These are phyloP conservation scores for Byssochlamys sp. DNA, from an alignment of 2,329 filamentous ascomycete genomes.

Conservation along the genomic window DNA sequence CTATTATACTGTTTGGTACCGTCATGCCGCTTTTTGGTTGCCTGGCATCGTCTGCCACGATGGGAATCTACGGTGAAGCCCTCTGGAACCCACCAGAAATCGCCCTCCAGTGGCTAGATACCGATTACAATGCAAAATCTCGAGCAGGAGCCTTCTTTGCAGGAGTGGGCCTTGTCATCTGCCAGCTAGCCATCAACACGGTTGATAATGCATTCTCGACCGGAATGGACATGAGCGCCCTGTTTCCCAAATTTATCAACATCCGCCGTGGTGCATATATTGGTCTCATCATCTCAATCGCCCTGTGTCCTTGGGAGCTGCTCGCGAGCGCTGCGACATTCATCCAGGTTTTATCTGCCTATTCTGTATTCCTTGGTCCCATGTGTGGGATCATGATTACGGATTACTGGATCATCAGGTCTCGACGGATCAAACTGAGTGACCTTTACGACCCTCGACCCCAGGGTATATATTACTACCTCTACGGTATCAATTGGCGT, in stretches of 20 bases:
- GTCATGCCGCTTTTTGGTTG: constrained; percentile 32
- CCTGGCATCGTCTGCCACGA: constrained; percentile 24
- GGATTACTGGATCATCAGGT: constrained; percentile 26
- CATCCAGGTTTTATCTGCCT: constrained; percentile 38
- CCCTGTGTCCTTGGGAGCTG: constrained; percentile 45
- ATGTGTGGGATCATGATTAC: constrained; percentile 26
- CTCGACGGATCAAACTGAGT: constrained; percentile 31
- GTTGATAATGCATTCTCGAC: constrained; percentile 42
- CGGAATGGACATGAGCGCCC: constrained; percentile 47
- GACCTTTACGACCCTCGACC: constrained; percentile 33
- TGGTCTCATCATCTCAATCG: constrained; percentile 35
- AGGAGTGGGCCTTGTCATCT: constrained; percentile 35
- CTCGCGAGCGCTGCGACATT: constrained; percentile 39
- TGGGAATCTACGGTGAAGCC: constrained; percentile 24
- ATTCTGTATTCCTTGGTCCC: constrained; percentile 39
- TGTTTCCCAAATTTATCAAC: constrained; percentile 47
- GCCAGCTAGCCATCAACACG: constrained; percentile 38
- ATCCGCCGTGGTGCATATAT: constrained; percentile 46
- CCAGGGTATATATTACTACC: constrained; percentile 36
- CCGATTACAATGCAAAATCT: constrained; percentile 20
- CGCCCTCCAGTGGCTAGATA: constrained; percentile 28
- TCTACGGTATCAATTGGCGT: constrained; percentile 37
- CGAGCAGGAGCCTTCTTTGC: constrained; percentile 41
- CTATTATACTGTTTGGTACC: constrained; percentile 30
- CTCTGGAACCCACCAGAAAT: constrained; percentile 38